phyloP scores from a whole-genome alignment of 2,329 filamentous ascomycete species.

The Neonectria sp. region DNA sequence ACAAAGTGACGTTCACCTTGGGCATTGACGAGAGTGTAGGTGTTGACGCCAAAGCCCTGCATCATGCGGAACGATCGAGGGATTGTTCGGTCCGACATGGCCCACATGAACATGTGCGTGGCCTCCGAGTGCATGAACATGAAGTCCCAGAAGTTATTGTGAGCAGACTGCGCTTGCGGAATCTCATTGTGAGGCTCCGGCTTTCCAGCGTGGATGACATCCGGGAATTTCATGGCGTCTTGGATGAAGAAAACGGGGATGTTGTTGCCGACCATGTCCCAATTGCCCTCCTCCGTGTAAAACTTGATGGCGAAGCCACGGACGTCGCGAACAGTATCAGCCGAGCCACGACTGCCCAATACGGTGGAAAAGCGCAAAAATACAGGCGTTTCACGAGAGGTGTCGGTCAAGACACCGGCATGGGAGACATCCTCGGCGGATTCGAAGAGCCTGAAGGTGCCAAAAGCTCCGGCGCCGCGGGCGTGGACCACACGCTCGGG shows the following conservation, averaged over 20 bases:
- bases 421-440: conserved; percentile 63
- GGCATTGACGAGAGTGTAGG: conserved; percentile 78
- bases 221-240: conserved; percentile 81
- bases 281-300: conserved; percentile 18
- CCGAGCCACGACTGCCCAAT: conserved; percentile 77
- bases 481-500: conserved; percentile 80
- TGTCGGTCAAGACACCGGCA: not conserved
- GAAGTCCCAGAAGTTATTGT: conserved; percentile 87
- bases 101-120: conserved; percentile 86
- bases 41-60: conserved; percentile 90
- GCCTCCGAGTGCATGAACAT: conserved; percentile 74
- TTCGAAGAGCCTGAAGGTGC: conserved; percentile 77
- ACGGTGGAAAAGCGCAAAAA: conserved; percentile 51
- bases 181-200: conserved; percentile 80
- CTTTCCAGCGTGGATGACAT: conserved; percentile 75
- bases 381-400: not conserved
- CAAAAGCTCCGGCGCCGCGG: conserved; percentile 78
- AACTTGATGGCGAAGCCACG: conserved; percentile 75
- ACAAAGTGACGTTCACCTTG: conserved; percentile 80
- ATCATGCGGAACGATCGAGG: conserved; percentile 87
- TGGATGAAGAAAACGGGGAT: conserved; percentile 85
- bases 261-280: conserved; percentile 67
- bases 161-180: conserved; percentile 78
- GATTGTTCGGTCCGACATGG: conserved; percentile 81
- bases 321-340: conserved; percentile 88